Percentiles rank a stretch among this genome's conserved stretches.
These are phyloP conservation scores for Quercus bicolor DNA, from an alignment of 306 rosid genomes.

Conservation along the genomic window DNA sequence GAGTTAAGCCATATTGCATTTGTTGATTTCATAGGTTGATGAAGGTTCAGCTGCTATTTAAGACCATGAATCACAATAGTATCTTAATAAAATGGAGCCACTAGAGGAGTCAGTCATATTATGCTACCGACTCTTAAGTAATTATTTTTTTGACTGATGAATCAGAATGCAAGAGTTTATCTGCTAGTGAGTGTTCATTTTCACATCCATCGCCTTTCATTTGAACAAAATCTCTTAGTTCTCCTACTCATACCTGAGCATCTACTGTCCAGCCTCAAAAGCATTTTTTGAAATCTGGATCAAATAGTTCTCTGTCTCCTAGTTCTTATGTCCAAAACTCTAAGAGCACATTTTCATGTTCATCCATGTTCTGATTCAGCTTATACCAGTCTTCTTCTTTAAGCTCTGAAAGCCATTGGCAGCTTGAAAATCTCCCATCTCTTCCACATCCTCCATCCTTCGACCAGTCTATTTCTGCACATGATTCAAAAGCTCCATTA, in stretches of 20 bases:
- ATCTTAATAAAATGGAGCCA: conserved; percentile 15
- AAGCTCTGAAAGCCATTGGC: conserved; percentile 26
- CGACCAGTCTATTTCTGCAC: conserved; percentile 24
- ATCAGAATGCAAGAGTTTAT: conserved; percentile 24
- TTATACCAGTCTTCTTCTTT: conserved; percentile 41
- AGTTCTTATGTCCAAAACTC: conserved; percentile 12
- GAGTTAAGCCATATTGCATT: not conserved
- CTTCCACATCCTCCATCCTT: conserved; percentile 36
- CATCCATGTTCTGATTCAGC: conserved; percentile 42
- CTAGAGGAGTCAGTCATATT: conserved; percentile 18
- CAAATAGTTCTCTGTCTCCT: conserved; percentile 14
- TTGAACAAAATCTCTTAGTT: conserved; percentile 9
- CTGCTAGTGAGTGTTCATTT: conserved; percentile 19
- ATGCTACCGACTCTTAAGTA: conserved; percentile 1
- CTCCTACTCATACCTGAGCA: conserved; percentile 13
- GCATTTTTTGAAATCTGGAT: conserved; percentile 2
- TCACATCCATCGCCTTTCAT: conserved; percentile 30
- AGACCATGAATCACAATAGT: conserved; percentile 23
- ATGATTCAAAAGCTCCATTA: conserved; percentile 16
- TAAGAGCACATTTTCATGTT: conserved; percentile 29
- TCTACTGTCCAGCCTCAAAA: conserved; percentile 17
- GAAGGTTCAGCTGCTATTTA: conserved; percentile 19
- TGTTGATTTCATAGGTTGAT: conserved; percentile 1
- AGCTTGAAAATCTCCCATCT: conserved; percentile 41
- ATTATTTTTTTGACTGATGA: conserved; percentile 22